Evolutionary conservation across 768 basidiomycete genomes (phyloP), one percentile per base, ranked within the genome.

Genomic region (Boletus sensibilis): DNA sequence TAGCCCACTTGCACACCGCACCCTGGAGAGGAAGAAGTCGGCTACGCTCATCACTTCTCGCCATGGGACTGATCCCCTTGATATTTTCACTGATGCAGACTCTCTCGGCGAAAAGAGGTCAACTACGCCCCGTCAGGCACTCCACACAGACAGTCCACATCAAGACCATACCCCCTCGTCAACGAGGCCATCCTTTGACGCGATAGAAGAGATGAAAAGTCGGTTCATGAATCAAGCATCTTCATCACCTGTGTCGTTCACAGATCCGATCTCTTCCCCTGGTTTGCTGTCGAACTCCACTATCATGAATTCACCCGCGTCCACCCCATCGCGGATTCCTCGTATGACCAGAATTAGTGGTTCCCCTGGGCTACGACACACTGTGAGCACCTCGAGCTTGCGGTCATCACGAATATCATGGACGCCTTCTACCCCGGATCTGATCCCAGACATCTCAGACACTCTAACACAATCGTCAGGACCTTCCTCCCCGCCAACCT

Each of bases 171-270:
- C 25, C n/a, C 33, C 34, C 21, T 41, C 43, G 5, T 59, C 49
- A 4, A 62, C 57, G 23, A 52, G 67, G 21, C 75, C 78, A 8
- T 78, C 79, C 7, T 65, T 72, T 27, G 81, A 83, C 23, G 82
- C 83, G 2, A 74, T 85, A 44, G 80, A 85, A 65, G 81, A 85
- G 62, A 83, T 87, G 82, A 88, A 86, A 69, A 76, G 72, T 61
- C 74, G 83, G 39, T 80, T 86, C 60, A 68, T 83, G 50, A 68
- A 66, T 46, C 74, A 71, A 60, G 61, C 58, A 3, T 47, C 57
- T 23, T 62, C 73, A 10, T 68, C 74, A 14, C 64, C 67, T 13
- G 55, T 50, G 29, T 59, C 64, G 16, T 54, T 65, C 51, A 38
- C 61, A 52, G 64, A 60, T 50, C 23, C 64, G 3, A 46, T 41